These are phyloP conservation scores for Termitomyces sp. DNA, from an alignment of 768 basidiomycete species.

Conservation along the genomic window DNA sequence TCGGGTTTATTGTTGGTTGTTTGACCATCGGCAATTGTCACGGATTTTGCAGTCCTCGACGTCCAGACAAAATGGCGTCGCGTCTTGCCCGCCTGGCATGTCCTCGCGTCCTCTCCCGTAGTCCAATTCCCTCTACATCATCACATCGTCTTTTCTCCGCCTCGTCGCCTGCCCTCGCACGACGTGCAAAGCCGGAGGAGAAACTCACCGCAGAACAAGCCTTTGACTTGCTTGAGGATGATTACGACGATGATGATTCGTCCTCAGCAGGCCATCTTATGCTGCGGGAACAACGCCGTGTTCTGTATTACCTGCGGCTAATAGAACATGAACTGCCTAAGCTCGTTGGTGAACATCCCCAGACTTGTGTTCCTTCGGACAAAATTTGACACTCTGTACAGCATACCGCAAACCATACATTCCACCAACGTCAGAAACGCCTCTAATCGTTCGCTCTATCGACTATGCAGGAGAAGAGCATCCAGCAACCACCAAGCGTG, in stretches of 20 bases:
- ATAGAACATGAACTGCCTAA: conserved; percentile 89
- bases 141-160: conserved; percentile 17
- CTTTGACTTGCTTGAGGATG: conserved; percentile 38
- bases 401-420: conserved; percentile 80
- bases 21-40: conserved; percentile 1
- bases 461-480: conserved; percentile 76
- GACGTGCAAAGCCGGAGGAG: conserved; percentile 35
- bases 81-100: conserved; percentile 11
- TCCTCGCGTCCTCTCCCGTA: conserved; percentile 1
- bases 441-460: conserved; percentile 67
- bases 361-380: background rate
- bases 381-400: conserved; percentile 23
- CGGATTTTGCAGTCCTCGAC: background rate
- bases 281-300: conserved; percentile 67
- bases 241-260: conserved; percentile 54
- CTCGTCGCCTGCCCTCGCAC: conserved; percentile 23
- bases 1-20: conserved; percentile 1
- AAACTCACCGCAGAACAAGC: conserved; percentile 33
- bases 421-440: conserved; percentile 53
- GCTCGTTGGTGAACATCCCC: conserved; percentile 51
- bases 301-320: conserved; percentile 73
- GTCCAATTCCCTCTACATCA: background rate
- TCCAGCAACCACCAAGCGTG: conserved; percentile 66
- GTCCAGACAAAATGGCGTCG: conserved; percentile 14
- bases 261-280: conserved; percentile 67